A percentile compares a stretch with the other conserved stretches of the same genome.
These are phyloP conservation scores for Phytophthora vignae DNA, from an alignment of 352 stramenopile genomes.

Conservation along the genomic window DNA sequence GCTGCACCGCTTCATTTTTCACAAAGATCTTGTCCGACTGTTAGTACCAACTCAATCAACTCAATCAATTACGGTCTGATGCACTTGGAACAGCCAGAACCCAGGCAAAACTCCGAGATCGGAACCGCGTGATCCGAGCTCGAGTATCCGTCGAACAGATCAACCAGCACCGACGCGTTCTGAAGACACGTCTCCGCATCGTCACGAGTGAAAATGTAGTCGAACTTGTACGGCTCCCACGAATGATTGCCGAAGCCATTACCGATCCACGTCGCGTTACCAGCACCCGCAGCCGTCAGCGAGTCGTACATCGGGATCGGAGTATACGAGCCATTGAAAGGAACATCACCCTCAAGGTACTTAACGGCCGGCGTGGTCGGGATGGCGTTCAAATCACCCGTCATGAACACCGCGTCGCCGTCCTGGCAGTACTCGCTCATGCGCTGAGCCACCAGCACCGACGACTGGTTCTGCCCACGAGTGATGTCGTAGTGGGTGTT, in stretches of 20 bases:
- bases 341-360: conserved; percentile 42
- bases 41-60: no score
- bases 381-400: conserved; percentile 63
- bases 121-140: conserved; percentile 68
- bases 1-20: background rate
- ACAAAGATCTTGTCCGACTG: background rate
- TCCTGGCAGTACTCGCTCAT: conserved; percentile 48
- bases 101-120: conserved; percentile 65
- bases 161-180: conserved; percentile 43
- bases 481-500: conserved; percentile 79
- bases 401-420: conserved; percentile 61
- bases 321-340: conserved; percentile 28
- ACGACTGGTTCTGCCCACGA: conserved; percentile 58
- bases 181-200: conserved; percentile 52
- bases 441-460: conserved; percentile 52
- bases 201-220: conserved; percentile 70
- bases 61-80: background rate
- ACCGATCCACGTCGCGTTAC: conserved; percentile 66
- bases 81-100: conserved; percentile 39
- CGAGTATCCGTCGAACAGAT: conserved; percentile 54
- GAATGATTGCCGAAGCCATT: conserved; percentile 42
- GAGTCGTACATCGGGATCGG: conserved; percentile 68
- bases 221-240: conserved; percentile 53
- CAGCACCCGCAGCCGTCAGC: conserved; percentile 43
- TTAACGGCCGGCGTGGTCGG: conserved; percentile 41